Base-by-base conservation (phyloP, 2,329 filamentous ascomycete genomes). In the Phoma sp. region DNA sequence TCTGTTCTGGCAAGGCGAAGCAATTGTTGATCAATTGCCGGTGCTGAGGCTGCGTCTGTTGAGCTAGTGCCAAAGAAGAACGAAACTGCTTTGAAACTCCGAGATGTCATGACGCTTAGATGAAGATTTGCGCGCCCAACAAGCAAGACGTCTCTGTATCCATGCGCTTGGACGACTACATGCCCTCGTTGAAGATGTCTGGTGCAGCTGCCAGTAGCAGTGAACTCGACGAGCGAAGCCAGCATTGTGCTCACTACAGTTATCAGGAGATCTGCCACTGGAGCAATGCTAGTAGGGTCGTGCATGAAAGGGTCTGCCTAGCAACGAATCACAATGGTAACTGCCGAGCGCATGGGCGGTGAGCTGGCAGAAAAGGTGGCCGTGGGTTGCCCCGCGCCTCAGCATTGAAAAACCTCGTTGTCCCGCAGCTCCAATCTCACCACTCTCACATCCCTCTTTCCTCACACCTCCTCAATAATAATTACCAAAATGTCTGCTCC, bases 401-500 rank as follows among this genome's bases (percentile, higher is more conserved):
- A 47, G 47, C 47, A 51, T 55, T 35, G 37, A 56, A 56, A 56
- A 56, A 56, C 36, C 52, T 57, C 57, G 45, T 41, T 40, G 42
- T 33, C 56, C 57, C 45, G 55, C 49, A 54, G 57, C 58, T 51
- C 59, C 52, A 51, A 53, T 50, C 58, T 54, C 53, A 52, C 52
- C 56, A 47, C 57, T 60, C 44, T 48, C 49, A 52, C 55, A 54
- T 33, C 42, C 42, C 47, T 46, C 47, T 52, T 52, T 47, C 51
- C 39, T 46, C 59, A 49, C 49, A 45, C 41, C 37, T 30, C 38
- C 47, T 50, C 55, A 47, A 52, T 39, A 53, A 45, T 47, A 60
- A 27, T 47, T 2, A 18, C 47, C 75, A 83, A 63, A 60, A 86
- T 86, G 84, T 77, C 73, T 85, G 90, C 90, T 74, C 92, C 92